Conservation (phyloP, 441 rosid species). For the Capsella rubella region DNA sequence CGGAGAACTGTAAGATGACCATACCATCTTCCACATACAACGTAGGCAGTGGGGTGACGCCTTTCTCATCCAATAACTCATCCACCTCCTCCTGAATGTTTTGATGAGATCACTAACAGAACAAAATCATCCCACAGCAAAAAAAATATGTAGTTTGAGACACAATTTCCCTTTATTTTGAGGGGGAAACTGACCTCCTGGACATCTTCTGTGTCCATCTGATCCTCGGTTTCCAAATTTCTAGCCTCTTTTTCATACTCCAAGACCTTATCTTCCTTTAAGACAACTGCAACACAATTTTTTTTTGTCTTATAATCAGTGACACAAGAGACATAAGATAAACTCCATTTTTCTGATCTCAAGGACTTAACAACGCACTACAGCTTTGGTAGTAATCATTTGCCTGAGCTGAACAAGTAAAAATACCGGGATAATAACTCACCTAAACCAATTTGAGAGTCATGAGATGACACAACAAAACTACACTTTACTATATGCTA, state of each 20-base stretch:
- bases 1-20: constrained; percentile 89
- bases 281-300: constrained; percentile 48
- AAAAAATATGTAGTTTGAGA: constrained; percentile 31
- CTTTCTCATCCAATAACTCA: constrained; percentile 56
- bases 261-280: constrained; percentile 51
- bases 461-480: constrained; percentile 31
- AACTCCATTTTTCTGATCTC: not conserved
- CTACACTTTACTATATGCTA: constrained; percentile 1
- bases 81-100: constrained; percentile 57
- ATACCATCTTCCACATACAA: constrained; percentile 86
- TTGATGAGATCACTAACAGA: constrained; percentile 43
- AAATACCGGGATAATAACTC: constrained; percentile 3
- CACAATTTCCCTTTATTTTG: constrained; percentile 35
- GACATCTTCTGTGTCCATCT: constrained; percentile 54
- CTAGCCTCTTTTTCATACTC: constrained; percentile 53
- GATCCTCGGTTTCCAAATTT: constrained; percentile 57
- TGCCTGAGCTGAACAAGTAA: constrained; percentile 13
- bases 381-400: constrained; percentile 13
- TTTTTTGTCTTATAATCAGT: constrained; percentile 44
- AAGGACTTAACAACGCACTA: not conserved
- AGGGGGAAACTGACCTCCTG: constrained; percentile 61
- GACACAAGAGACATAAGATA: constrained; percentile 29
- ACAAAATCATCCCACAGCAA: constrained; percentile 46
- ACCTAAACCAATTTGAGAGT: constrained; percentile 15
- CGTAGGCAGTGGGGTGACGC: constrained; percentile 73